Evolutionary conservation across 495 filamentous ascomycete species (phyloP).

Genomic region (Penicillium psychrofluorescens): DNA sequence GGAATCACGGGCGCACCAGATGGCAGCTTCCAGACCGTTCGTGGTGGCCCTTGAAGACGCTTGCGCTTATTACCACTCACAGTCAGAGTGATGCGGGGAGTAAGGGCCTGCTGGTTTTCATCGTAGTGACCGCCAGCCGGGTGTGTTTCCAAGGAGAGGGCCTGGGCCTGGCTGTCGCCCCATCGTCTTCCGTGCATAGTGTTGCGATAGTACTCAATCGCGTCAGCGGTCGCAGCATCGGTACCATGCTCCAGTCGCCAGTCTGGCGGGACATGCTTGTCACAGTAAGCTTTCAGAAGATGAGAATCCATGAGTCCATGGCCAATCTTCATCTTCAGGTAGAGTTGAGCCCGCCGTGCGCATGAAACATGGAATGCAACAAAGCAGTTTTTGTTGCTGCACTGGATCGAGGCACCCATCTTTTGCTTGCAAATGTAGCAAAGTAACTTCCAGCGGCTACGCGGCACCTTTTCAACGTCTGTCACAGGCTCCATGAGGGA

Average conservation of each 20-base stretch:
- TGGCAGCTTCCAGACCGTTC: slow-evolving; percentile 84
- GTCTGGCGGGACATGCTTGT: slow-evolving; percentile 88
- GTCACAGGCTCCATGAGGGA: slow-evolving; percentile 98
- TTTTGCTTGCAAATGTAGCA: slow-evolving; percentile 97
- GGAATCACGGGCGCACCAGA: slow-evolving; percentile 95
- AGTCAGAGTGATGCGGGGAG: slow-evolving; percentile 48
- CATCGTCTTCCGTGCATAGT: slow-evolving; percentile 81
- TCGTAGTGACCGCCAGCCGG: slow-evolving; percentile 34
- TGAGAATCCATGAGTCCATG: slow-evolving; percentile 86
- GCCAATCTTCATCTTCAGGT: slow-evolving; percentile 91
- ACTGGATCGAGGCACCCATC: slow-evolving; percentile 98
- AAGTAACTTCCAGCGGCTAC: slow-evolving; percentile 81
- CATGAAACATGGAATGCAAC: slow-evolving; percentile 98
- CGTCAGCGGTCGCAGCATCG: slow-evolving; percentile 55
- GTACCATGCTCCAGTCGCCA: slow-evolving; percentile 83
- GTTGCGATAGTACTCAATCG: slow-evolving; percentile 75
- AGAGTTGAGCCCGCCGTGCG: slow-evolving; percentile 78
- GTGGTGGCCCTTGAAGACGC: slow-evolving; percentile 38
- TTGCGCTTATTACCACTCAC: slow-evolving; percentile 73
- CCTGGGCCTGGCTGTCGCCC: slow-evolving; percentile 84
- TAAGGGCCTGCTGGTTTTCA: slow-evolving; percentile 16
- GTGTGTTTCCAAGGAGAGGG: slow-evolving; percentile 68
- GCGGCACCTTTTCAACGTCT: slow-evolving; percentile 95
- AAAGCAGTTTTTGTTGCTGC: slow-evolving; percentile 94
- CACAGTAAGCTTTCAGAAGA: slow-evolving; percentile 88